Percentiles rank a stretch among this genome's conserved stretches.
Evolutionary conservation across 2,329 filamentous ascomycete genomes (phyloP).

Genomic region (Fusarium decemcellulare): DNA sequence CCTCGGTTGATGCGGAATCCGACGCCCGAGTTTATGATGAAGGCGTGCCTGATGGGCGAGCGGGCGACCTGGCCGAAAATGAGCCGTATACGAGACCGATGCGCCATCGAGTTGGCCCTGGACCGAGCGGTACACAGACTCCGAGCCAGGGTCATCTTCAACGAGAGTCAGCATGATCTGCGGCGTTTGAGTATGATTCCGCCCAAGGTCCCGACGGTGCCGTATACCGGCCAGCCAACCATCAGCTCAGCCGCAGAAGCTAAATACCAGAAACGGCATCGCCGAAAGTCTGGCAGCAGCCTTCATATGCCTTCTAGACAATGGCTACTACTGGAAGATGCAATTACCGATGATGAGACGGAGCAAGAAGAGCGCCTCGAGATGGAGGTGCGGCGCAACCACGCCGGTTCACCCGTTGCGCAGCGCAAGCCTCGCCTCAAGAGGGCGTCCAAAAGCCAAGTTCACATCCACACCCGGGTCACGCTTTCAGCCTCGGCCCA

Average conservation of each 20-base stretch:
- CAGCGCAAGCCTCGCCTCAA: conserved; percentile 59
- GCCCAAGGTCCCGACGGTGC: conserved; percentile 36
- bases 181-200: conserved; percentile 58
- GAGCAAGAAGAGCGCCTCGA: conserved; percentile 61
- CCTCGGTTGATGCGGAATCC: conserved; percentile 87
- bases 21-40: conserved; percentile 86
- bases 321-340: conserved; percentile 55
- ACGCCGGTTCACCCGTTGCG: conserved; percentile 42
- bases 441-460: conserved; percentile 57
- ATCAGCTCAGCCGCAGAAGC: conserved; percentile 42
- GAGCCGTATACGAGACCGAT: conserved; percentile 86
- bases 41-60: conserved; percentile 83
- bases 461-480: conserved; percentile 48
- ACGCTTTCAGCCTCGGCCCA: conserved; percentile 32
- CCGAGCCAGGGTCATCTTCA: conserved; percentile 78
- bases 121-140: conserved; percentile 81
- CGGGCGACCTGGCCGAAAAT: conserved; percentile 93
- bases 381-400: conserved; percentile 53
- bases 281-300: conserved; percentile 66
- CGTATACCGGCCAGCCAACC: conserved; percentile 31
- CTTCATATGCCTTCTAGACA: conserved; percentile 57
- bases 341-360: conserved; percentile 60
- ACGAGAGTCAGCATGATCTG: conserved; percentile 73
- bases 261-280: conserved; percentile 54
- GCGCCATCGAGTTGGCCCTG: conserved; percentile 89